These are phyloP conservation scores for Lactifluus subvellereus DNA, from an alignment of 768 basidiomycete species.

Conservation along the genomic window DNA sequence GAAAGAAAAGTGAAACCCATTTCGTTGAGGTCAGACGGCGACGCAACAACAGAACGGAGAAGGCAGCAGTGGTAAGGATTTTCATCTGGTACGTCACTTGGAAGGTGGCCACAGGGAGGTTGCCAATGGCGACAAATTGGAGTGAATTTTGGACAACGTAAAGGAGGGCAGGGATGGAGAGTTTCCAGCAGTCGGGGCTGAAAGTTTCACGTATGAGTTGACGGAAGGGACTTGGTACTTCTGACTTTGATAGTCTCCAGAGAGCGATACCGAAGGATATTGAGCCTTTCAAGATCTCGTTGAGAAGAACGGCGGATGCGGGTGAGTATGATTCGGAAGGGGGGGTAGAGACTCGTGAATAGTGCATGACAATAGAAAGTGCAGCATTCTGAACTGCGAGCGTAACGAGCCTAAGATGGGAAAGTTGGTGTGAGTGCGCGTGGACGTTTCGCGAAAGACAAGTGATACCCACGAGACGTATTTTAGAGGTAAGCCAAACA, in stretches of 20 bases:
- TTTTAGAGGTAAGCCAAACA: constrained; percentile 73
- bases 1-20: constrained; percentile 83
- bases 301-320: constrained; percentile 88
- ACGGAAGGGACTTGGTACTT: constrained; percentile 37
- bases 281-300: constrained; percentile 88
- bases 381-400: constrained; percentile 94
- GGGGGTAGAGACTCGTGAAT: constrained; percentile 87
- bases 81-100: constrained; percentile 99
- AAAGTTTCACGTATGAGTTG: constrained; percentile 70
- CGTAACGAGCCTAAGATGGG: constrained; percentile 56
- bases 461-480: constrained; percentile 61
- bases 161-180: constrained; percentile 92
- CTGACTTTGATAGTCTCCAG: constrained; percentile 36
- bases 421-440: constrained; percentile 10
- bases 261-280: constrained; percentile 86
- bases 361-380: constrained; percentile 96
- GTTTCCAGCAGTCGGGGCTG: constrained; percentile 93
- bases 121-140: constrained; percentile 93
- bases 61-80: constrained; percentile 92
- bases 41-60: constrained; percentile 79
- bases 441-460: not conserved
- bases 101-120: constrained; percentile 94
- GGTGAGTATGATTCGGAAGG: constrained; percentile 82
- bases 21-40: constrained; percentile 65
- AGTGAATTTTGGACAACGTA: constrained; percentile 96